Conservation (phyloP, 2,329 filamentous ascomycete species). For the Alternaria sp. region DNA sequence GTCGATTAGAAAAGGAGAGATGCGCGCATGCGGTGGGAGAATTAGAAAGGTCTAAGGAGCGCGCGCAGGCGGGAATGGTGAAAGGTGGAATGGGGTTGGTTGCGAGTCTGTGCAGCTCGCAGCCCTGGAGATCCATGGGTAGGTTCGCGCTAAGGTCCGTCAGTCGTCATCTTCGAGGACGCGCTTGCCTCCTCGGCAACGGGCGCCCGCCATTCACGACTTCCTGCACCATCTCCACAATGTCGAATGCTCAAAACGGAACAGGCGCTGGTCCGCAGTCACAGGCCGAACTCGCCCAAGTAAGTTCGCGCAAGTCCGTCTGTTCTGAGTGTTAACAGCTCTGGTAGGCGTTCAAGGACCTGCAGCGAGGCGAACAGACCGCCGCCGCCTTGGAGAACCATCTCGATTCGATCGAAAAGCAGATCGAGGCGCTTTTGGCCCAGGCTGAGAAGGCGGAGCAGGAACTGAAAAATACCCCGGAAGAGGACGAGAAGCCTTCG, state of each 20-base stretch:
- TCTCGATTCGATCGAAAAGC: conserved; percentile 60
- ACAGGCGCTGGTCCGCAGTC: conserved; percentile 23
- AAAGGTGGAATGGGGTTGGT: conserved; percentile 32
- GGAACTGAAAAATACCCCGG: conserved; percentile 29
- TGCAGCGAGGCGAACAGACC: conserved; percentile 62
- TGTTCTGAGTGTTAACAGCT: conserved; percentile 16
- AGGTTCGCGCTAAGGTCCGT: conserved; percentile 36
- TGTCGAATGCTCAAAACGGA: conserved; percentile 43
- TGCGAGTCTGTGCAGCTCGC: conserved; percentile 30
- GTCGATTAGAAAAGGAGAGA: conserved; percentile 19
- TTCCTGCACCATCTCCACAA: conserved; percentile 23
- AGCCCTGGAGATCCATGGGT: conserved; percentile 22
- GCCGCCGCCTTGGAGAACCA: conserved; percentile 63
- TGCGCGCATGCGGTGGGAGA: conserved; percentile 29
- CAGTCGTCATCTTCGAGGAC: conserved; percentile 38
- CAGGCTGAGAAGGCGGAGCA: conserved; percentile 54
- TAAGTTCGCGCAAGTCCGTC: conserved; percentile 11
- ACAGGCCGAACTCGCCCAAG: conserved; percentile 47
- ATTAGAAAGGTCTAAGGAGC: conserved; percentile 17
- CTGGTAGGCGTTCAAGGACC: conserved; percentile 57
- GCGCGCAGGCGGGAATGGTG: conserved; percentile 25
- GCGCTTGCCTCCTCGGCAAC: conserved; percentile 9
- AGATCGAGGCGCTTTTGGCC: conserved; percentile 61
- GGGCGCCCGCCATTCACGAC: conserved; percentile 17
- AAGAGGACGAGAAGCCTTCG: conserved; percentile 21